phyloP scores from a whole-genome alignment of 106 monocot species.

The Gastrodia elata region DNA sequence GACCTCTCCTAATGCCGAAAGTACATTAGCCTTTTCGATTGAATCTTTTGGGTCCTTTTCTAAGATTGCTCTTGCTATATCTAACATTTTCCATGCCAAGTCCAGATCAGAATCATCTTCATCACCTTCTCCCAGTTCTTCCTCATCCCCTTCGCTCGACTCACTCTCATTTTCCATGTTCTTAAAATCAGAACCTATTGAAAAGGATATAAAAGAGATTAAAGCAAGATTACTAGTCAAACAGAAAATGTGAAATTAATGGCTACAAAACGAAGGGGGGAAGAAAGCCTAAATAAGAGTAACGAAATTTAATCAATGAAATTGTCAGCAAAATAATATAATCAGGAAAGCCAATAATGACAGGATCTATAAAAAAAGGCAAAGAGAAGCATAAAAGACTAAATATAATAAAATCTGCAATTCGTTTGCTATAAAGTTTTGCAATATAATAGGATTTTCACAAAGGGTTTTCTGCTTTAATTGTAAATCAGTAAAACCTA shows the following conservation, averaged over 20 bases:
- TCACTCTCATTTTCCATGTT: constrained; percentile 39
- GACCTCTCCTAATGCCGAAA: constrained; percentile 72
- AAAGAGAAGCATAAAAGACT: too few relatives aligned
- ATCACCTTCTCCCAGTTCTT: constrained; percentile 46
- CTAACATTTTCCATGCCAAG: constrained; percentile 92
- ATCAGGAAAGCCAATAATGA: too few relatives aligned
- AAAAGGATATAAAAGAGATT: background rate
- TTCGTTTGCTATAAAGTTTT: too few relatives aligned
- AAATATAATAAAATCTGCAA: too few relatives aligned
- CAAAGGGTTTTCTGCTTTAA: too few relatives aligned
- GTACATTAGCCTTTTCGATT: constrained; percentile 79
- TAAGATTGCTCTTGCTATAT: constrained; percentile 86
- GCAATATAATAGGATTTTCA: too few relatives aligned
- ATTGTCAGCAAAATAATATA: background rate
- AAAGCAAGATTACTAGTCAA: background rate
- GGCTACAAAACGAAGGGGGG: background rate
- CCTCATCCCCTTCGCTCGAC: constrained; percentile 46
- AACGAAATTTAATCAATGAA: background rate
- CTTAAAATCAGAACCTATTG: constrained; percentile 25
- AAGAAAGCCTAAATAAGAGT: background rate
- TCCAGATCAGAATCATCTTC: constrained; percentile 94
- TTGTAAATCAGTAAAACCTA: too few relatives aligned
- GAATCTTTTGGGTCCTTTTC: constrained; percentile 58
- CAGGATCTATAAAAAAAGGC: too few relatives aligned
- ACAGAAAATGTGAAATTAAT: background rate